phyloP scores from a whole-genome alignment of 805 yeast genomes.

The Wickerhamiella alocasiicola region DNA sequence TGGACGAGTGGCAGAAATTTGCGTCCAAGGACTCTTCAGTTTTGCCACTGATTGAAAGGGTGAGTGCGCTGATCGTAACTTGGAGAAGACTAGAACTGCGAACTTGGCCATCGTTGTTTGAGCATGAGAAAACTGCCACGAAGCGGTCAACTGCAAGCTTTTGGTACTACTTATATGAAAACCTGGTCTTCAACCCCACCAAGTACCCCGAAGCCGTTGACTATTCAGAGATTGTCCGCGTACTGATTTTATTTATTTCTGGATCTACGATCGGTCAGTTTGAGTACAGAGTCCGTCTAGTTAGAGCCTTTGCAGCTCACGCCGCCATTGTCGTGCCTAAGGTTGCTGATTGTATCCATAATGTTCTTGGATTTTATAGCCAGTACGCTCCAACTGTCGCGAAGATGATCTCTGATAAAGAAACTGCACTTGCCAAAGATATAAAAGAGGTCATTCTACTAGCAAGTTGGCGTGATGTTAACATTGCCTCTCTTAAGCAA shows the following conservation, averaged over 20 bases:
- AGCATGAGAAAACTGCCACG: constrained; percentile 40
- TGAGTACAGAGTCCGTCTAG: constrained; percentile 41
- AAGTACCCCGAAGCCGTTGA: constrained; percentile 29
- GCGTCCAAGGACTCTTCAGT: constrained; percentile 70
- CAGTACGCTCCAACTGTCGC: constrained; percentile 48
- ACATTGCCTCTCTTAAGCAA: constrained; percentile 83
- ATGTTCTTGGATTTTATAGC: constrained; percentile 49
- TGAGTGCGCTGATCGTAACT: constrained; percentile 60
- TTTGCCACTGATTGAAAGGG: constrained; percentile 38
- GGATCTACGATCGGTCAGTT: constrained; percentile 71
- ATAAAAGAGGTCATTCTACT: constrained; percentile 71
- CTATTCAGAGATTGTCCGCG: constrained; percentile 34
- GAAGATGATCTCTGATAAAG: constrained; percentile 34
- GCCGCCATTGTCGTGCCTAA: constrained; percentile 26
- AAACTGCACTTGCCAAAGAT: constrained; percentile 39
- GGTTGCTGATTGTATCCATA: constrained; percentile 36
- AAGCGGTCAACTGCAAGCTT: constrained; percentile 52
- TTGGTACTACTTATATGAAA: constrained; percentile 89
- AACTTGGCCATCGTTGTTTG: constrained; percentile 71
- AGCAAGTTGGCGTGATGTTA: constrained; percentile 97
- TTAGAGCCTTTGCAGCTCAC: constrained; percentile 55
- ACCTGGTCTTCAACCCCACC: constrained; percentile 31
- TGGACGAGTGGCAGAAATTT: constrained; percentile 89
- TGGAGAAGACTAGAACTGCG: constrained; percentile 86
- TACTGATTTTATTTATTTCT: constrained; percentile 63